Conservation (phyloP, 2,329 filamentous ascomycete genomes). For the Penicillium sp. region DNA sequence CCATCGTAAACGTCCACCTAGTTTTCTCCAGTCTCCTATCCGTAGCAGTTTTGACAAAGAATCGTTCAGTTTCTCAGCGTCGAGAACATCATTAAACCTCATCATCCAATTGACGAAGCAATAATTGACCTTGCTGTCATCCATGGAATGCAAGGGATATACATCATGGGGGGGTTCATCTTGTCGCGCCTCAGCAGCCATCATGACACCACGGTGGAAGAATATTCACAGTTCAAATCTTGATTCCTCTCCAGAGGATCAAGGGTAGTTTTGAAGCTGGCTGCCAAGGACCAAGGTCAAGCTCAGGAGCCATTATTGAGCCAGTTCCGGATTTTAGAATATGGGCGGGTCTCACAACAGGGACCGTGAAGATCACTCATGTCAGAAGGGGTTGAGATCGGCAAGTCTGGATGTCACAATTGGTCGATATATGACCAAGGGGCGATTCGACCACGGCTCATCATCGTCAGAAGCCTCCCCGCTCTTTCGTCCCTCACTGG, state of each 20-base stretch:
- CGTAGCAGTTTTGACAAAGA: constrained; percentile 4
- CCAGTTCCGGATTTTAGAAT: not conserved
- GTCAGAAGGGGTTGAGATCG: not conserved
- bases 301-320: not conserved
- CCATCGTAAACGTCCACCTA: constrained; percentile 5
- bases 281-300: not conserved
- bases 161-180: not conserved
- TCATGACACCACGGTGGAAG: not conserved
- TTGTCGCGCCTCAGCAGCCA: not conserved
- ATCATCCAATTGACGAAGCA: constrained; percentile 10
- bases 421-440: not conserved
- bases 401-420: not conserved
- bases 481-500: not conserved
- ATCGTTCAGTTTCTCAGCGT: constrained; percentile 9
- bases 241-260: not conserved
- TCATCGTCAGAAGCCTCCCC: not conserved
- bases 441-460: not conserved
- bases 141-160: constrained; percentile 8
- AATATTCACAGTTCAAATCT: not conserved
- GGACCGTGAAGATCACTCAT: not conserved
- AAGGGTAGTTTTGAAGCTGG: not conserved
- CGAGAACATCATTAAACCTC: constrained; percentile 11
- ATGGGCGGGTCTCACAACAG: not conserved
- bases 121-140: constrained; percentile 5
- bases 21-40: constrained; percentile 10